Conservation (phyloP, 2,329 filamentous ascomycete species). For the Penicillium crustosum region DNA sequence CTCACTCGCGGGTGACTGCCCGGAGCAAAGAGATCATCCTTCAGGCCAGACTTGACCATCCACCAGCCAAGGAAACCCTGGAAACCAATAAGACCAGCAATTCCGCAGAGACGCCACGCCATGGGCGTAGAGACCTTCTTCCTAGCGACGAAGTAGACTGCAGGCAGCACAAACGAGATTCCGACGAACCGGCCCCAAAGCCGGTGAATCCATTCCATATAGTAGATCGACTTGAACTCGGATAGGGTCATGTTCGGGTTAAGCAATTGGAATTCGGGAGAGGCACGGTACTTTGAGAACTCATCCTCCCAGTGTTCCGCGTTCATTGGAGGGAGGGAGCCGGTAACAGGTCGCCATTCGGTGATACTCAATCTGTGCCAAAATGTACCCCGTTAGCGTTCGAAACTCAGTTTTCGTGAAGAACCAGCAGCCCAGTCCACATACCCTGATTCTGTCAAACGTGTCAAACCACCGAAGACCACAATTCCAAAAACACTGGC, state of each 20-base stretch:
- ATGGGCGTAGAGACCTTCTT: constrained; percentile 75
- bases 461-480: constrained; percentile 87
- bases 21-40: constrained; percentile 90
- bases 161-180: constrained; percentile 82
- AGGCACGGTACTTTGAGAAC: constrained; percentile 87
- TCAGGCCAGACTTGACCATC: constrained; percentile 98
- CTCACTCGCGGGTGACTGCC: constrained; percentile 89
- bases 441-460: constrained; percentile 92
- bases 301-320: constrained; percentile 84
- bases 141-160: constrained; percentile 81
- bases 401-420: neutral
- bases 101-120: constrained; percentile 74
- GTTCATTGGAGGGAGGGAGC: constrained; percentile 79
- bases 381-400: constrained; percentile 14
- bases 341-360: constrained; percentile 97
- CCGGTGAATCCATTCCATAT: constrained; percentile 97
- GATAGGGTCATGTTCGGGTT: constrained; percentile 90
- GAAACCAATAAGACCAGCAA: constrained; percentile 86
- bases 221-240: constrained; percentile 99
- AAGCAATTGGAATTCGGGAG: constrained; percentile 86
- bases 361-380: constrained; percentile 81
- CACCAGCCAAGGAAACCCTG: constrained; percentile 97
- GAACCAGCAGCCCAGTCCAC: neutral
- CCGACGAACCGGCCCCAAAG: constrained; percentile 93
- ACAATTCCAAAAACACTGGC: constrained; percentile 96